These are phyloP conservation scores for Orbilia brochopaga DNA, from an alignment of 2,329 filamentous ascomycete species.

Conservation along the genomic window DNA sequence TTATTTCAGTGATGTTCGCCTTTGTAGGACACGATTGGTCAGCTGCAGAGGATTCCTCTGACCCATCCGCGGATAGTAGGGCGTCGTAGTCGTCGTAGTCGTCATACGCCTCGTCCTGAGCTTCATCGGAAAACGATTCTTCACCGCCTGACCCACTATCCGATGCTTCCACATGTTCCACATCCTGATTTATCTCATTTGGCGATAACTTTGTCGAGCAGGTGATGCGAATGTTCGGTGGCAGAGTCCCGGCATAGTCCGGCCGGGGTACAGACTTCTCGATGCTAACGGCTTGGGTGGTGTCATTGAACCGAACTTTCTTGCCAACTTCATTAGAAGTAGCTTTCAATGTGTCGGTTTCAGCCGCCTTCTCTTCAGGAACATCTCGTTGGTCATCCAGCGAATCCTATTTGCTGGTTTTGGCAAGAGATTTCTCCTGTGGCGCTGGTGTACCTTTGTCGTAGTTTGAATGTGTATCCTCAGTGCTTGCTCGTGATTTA, in stretches of 20 bases:
- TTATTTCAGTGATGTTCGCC: not conserved
- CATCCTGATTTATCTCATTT: not conserved
- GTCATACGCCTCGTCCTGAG: too few relatives aligned
- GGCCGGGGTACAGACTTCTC: not conserved
- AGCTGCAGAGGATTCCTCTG: too few relatives aligned
- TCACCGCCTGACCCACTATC: too few relatives aligned
- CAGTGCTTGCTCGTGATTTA: too few relatives aligned
- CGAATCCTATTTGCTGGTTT: slow-evolving; percentile 3
- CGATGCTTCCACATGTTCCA: too few relatives aligned
- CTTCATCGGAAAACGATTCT: too few relatives aligned
- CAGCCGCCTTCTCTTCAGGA: not conserved
- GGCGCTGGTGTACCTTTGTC: not conserved
- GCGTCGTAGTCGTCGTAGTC: too few relatives aligned
- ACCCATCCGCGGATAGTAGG: too few relatives aligned
- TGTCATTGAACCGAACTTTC: slow-evolving; percentile 1
- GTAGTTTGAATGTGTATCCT: too few relatives aligned
- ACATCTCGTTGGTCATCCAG: not conserved
- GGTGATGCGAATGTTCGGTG: not conserved
- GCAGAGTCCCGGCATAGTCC: not conserved
- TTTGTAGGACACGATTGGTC: too few relatives aligned
- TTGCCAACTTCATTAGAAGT: not conserved
- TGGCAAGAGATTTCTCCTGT: slow-evolving; percentile 2
- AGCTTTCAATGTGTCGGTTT: not conserved
- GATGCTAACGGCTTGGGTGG: not conserved
- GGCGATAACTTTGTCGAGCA: not conserved